A percentile compares a stretch with the other conserved stretches of the same genome.
Conservation (phyloP, 106 monocot genomes). For the Apostasia ramifera region DNA sequence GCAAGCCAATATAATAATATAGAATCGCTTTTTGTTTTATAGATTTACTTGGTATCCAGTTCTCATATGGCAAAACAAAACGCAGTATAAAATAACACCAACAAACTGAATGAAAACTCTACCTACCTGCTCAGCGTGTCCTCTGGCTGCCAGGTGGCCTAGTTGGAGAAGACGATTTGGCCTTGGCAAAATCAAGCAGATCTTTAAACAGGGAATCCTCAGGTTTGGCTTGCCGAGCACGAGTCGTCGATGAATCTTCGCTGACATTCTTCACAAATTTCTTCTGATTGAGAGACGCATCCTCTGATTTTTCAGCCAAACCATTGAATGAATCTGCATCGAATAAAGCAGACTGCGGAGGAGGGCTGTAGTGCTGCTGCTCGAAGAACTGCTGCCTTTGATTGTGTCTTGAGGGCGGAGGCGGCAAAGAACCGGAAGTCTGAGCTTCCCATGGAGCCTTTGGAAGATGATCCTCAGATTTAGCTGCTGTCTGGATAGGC, state of each 20-base stretch:
- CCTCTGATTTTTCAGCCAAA: slow-evolving; percentile 6
- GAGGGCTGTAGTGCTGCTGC: neutral
- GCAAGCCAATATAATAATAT: no score
- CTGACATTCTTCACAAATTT: slow-evolving; percentile 4
- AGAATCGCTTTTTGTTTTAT: no score
- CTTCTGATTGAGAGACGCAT: slow-evolving; percentile 14
- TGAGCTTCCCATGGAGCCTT: slow-evolving; percentile 15
- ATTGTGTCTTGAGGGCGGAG: slow-evolving; percentile 17
- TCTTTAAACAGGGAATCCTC: slow-evolving; percentile 90
- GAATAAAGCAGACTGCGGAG: neutral
- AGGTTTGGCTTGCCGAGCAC: slow-evolving; percentile 37
- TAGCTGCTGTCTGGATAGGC: slow-evolving; percentile 1
- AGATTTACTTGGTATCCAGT: no score
- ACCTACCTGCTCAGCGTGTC: slow-evolving; percentile 29
- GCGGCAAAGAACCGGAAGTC: slow-evolving; percentile 7
- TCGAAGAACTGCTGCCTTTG: slow-evolving; percentile 28
- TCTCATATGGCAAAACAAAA: no score
- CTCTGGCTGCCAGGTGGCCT: slow-evolving; percentile 49
- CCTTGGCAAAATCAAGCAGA: slow-evolving; percentile 83
- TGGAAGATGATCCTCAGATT: slow-evolving; percentile 2
- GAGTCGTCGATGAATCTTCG: slow-evolving; percentile 12
- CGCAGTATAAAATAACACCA: no score
- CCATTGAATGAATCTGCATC: slow-evolving; percentile 7
- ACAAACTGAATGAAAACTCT: no score
- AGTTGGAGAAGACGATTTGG: slow-evolving; percentile 46